Conservation (phyloP, 768 basidiomycete species). For the Lactifluus subvellereus region DNA sequence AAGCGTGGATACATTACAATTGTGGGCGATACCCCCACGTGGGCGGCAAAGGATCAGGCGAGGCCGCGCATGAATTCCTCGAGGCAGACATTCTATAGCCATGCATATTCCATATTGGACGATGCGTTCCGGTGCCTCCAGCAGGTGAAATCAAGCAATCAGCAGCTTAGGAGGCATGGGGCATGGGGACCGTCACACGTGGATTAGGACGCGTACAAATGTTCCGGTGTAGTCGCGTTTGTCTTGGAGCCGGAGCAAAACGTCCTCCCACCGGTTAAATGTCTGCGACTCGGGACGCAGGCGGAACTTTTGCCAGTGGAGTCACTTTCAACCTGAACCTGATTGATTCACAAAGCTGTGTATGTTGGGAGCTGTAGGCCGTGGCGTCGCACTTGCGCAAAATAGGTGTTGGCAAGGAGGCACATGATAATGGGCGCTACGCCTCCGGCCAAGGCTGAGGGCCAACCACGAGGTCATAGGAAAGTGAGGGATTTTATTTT, state of each 20-base stretch:
- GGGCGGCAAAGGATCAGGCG: not conserved
- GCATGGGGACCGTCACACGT: not conserved
- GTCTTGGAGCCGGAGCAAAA: not conserved
- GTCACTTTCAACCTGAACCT: not conserved
- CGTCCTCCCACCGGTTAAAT: not conserved
- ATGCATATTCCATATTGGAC: not conserved
- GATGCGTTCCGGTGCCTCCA: not conserved
- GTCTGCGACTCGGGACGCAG: not conserved
- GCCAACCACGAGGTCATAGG: not conserved
- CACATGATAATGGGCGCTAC: conserved; percentile 17
- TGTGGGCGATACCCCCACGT: conserved; percentile 1
- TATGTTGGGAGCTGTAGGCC: not conserved
- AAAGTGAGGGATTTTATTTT: conserved; percentile 1
- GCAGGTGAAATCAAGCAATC: not conserved
- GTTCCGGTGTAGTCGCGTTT: not conserved
- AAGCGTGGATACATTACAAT: not conserved
- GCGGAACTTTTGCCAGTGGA: not conserved
- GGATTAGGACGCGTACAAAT: not conserved
- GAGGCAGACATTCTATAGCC: conserved; percentile 9
- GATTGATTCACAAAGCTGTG: not conserved
- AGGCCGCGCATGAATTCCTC: conserved; percentile 7
- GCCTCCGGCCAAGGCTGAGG: not conserved
- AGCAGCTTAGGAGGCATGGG: conserved; percentile 6
- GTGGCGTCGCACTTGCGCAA: conserved; percentile 8
- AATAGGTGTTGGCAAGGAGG: not conserved